These are phyloP conservation scores for Phaeotremella fagi DNA, from an alignment of 768 basidiomycete genomes.

Conservation along the genomic window DNA sequence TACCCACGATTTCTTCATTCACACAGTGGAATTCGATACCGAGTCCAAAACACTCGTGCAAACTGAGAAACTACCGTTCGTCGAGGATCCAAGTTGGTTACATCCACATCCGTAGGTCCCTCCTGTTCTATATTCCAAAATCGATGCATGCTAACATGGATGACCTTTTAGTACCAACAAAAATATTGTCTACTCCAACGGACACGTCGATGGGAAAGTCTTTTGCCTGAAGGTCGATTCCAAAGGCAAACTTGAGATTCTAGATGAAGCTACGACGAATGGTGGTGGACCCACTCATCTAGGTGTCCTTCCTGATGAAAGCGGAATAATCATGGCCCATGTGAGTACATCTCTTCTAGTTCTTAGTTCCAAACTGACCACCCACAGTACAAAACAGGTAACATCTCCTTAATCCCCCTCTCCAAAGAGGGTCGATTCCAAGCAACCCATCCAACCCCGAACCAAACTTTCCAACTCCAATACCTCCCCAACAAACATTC, in stretches of 20 bases:
- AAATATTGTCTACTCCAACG: slow-evolving; percentile 16
- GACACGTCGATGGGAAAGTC: slow-evolving; percentile 10
- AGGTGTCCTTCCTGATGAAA: slow-evolving; percentile 2
- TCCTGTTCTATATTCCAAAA: background rate
- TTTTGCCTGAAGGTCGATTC: slow-evolving; percentile 1
- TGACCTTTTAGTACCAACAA: background rate
- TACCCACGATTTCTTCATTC: slow-evolving; percentile 5
- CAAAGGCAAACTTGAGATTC: slow-evolving; percentile 4
- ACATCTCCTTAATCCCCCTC: background rate
- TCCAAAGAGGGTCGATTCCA: background rate
- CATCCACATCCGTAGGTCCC: slow-evolving; percentile 12
- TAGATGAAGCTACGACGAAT: slow-evolving; percentile 4
- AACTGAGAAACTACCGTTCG: background rate
- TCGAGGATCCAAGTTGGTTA: slow-evolving; percentile 16
- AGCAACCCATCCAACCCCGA: background rate
- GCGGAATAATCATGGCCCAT: slow-evolving; percentile 9
- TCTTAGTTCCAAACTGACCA: background rate
- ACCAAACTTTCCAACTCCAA: background rate
- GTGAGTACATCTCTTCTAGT: slow-evolving; percentile 1
- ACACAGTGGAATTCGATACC: background rate
- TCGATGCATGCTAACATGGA: background rate
- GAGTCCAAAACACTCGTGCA: background rate
- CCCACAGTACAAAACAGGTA: background rate
- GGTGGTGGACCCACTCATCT: slow-evolving; percentile 19
- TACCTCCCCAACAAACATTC: background rate